Base-by-base conservation (phyloP, 768 basidiomycete species). In the Cyathus striatus region DNA sequence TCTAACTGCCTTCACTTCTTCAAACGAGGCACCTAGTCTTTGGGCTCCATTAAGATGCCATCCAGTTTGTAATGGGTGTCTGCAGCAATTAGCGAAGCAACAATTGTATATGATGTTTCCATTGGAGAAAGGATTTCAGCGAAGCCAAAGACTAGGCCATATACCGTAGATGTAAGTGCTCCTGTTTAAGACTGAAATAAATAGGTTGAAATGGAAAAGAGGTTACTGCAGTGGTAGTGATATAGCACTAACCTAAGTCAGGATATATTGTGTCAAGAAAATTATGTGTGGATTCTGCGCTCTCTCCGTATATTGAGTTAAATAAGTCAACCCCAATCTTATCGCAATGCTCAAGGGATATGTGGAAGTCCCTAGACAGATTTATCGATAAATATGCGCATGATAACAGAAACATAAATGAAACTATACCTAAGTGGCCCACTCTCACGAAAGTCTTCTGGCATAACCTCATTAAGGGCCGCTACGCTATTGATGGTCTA, bases 31-130 rank as follows among this genome's bases (percentile, higher is more conserved):
- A 2, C 81, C 81, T 34, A 67, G 65, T 41, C 78, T 63, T 32
- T 68, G 63, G 3, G 81, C 80, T 14, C 76, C 76, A 12, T 67
- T 63, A 18, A 85, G 62, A 52, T 85, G 83, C 83, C 83, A 86
- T 17, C 48, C 22, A 79, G 74, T 52, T 86, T 82, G 27, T 66
- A 72, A 0, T 81, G 79, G 24, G 78, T 73, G 53, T 85, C 81
- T 43, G 65, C 68, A 2, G 78, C 72, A 51, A 86, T 76, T 36
- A 83, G 69, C 0, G 79, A 72, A 10, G 81, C 70, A n/a, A 83
- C 73, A 49, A 83, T 59, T 12, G 72, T 66, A 53, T 75, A 85
- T 3, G 80, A 77, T 1, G 79, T 77, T 53, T 86, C 82, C 32
- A 74, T 52, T 3, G 66, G 61, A 1, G 75, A 68, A 6, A 80